Conservation (phyloP, 1,284 basidiomycete species). For the Pseudozyma sp. region DNA sequence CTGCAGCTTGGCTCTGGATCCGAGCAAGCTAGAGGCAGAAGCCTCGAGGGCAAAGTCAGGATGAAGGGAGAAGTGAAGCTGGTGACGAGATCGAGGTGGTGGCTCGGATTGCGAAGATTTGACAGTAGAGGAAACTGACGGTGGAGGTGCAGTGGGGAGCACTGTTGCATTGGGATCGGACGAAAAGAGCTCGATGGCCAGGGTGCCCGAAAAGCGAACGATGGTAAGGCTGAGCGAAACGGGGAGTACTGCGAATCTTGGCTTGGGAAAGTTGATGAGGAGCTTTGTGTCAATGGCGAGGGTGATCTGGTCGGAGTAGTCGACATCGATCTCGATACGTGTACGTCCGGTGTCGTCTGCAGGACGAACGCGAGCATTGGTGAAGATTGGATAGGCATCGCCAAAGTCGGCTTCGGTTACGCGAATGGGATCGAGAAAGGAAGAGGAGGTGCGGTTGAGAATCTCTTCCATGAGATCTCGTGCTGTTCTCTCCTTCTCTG, state of each 20-base stretch:
- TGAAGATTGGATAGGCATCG: conserved; percentile 72
- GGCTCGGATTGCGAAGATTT: conserved; percentile 38
- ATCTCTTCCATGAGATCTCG: conserved; percentile 63
- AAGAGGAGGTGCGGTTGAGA: conserved; percentile 52
- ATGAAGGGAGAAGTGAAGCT: conserved; percentile 72
- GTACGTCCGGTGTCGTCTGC: conserved; percentile 72
- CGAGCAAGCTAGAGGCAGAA: conserved; percentile 73
- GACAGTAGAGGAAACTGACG: conserved; percentile 66
- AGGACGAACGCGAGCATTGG: conserved; percentile 73
- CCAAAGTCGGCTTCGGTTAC: conserved; percentile 74
- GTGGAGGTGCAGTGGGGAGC: conserved; percentile 22
- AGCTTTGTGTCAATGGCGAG: conserved; percentile 74
- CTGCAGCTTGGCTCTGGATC: conserved; percentile 74
- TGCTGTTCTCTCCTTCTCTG: conserved; percentile 46
- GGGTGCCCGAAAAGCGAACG: conserved; percentile 73
- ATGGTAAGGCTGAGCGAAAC: conserved; percentile 73
- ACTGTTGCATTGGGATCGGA: conserved; percentile 36
- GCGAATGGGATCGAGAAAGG: conserved; percentile 71
- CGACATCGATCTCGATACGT: conserved; percentile 73
- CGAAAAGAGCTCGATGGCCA: conserved; percentile 53
- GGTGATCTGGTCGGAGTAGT: conserved; percentile 73
- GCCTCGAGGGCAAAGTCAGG: conserved; percentile 74
- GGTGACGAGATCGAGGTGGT: conserved; percentile 64
- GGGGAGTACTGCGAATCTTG: conserved; percentile 74
- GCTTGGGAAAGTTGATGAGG: conserved; percentile 73